Base-by-base conservation (phyloP, 176 grass and related monocot genomes). In the maize (Zea mays) region DNA sequence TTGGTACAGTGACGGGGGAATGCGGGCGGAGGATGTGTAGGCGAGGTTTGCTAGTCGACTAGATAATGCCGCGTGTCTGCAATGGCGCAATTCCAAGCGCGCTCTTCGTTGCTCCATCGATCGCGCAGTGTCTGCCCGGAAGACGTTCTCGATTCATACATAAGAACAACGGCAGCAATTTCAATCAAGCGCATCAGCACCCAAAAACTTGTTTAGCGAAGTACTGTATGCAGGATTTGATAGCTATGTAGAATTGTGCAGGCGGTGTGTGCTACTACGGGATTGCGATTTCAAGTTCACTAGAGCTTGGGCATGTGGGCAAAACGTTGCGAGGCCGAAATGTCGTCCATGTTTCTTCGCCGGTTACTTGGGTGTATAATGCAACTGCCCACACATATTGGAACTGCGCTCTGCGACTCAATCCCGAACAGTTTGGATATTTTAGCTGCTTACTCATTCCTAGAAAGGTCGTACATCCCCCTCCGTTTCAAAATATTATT, bases 21-120 rank as follows among this genome's bases (percentile, higher is more conserved):
- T 41, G 36, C 2, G 65, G 27, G 38, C 38, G 38, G 38, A 39
- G 38, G 4, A 39, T 39, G 44, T 79, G 75, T 69, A 74, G 62
- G 33, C 50, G 33, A 58, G n/a, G 17, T 73, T 27, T 43, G 74
- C 1, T 10, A 51, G 21, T 40, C 2, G 6, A 20, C 8, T 44
- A 48, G 71, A 15, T 6, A 14, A 62, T 50, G 52, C 11, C 7
- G 6, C 62, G 16, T 39, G 16, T 16, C 42, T 3, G 10, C 71
- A 13, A 38, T 39, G 71, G 57, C 49, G 81, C 81, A 41, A 34
- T 69, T 59, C 33, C 41, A 75, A 49, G 13, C 39, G 52, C 17
- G 64, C 42, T 61, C 63, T 40, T 39, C 38, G 38, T 39, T 39
- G 38, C 38, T 39, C 48, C 19, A 35, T 19, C n/a, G 12, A 43